A percentile compares a stretch with the other conserved stretches of the same genome.
Evolutionary conservation across 1,139 yeast genomes (phyloP).

Genomic region (Taiozyma onychis): DNA sequence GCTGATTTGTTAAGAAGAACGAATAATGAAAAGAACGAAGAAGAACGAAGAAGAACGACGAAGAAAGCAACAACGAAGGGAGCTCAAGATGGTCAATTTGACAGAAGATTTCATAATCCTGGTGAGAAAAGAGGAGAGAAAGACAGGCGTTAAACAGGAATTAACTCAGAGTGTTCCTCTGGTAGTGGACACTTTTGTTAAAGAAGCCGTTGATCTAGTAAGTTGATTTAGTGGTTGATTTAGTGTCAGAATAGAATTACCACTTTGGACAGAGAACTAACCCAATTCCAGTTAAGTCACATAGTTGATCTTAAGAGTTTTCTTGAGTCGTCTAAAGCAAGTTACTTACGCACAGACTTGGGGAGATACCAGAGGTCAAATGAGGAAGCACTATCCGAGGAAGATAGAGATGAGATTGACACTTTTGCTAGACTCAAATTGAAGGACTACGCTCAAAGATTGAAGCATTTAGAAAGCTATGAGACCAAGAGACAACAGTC

Average conservation of each 20-base stretch:
- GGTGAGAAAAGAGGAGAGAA: slow-evolving; percentile 36
- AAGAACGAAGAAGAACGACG: too few relatives aligned
- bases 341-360: slow-evolving; percentile 34
- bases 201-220: slow-evolving; percentile 45
- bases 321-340: slow-evolving; percentile 35
- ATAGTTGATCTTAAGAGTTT: slow-evolving; percentile 36
- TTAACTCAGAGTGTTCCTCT: slow-evolving; percentile 1
- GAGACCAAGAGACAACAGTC: slow-evolving; percentile 38
- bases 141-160: slow-evolving; percentile 10
- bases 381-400: slow-evolving; percentile 29
- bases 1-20: too few relatives aligned
- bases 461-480: slow-evolving; percentile 44
- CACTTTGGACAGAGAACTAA: background rate
- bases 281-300: slow-evolving; percentile 19
- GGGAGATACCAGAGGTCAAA: slow-evolving; percentile 2
- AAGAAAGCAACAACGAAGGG: background rate
- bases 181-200: slow-evolving; percentile 45
- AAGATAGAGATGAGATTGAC: slow-evolving; percentile 50
- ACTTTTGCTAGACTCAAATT: slow-evolving; percentile 47
- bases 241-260: background rate
- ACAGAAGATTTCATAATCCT: slow-evolving; percentile 48
- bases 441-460: slow-evolving; percentile 45
- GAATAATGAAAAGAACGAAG: too few relatives aligned
- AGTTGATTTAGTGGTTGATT: slow-evolving; percentile 1
- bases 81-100: slow-evolving; percentile 42